Percentiles rank a stretch among this genome's conserved stretches.
Evolutionary conservation across 179 eudicot species (phyloP).

Genomic region (Spinacia oleracea): DNA sequence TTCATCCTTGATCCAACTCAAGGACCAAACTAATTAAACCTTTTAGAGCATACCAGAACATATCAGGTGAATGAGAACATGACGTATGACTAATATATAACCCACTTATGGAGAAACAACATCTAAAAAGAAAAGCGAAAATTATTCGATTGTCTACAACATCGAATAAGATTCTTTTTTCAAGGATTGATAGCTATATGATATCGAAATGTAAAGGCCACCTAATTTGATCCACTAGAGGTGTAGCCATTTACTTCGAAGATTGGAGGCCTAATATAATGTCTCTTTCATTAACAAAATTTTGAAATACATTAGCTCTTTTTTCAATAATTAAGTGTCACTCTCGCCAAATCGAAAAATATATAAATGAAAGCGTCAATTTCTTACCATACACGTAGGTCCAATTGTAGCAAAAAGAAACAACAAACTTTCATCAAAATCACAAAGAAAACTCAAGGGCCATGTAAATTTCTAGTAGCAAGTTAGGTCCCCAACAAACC

Average conservation of each 20-base stretch:
- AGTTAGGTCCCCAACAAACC: constrained; percentile 3
- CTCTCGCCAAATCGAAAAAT: background rate
- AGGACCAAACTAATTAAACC: too few relatives aligned
- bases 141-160: too few relatives aligned
- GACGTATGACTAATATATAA: too few relatives aligned
- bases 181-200: background rate
- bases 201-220: background rate
- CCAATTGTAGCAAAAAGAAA: background rate
- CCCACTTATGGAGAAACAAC: too few relatives aligned
- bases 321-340: background rate
- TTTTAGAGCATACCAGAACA: too few relatives aligned
- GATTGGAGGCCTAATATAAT: background rate
- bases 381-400: constrained; percentile 2
- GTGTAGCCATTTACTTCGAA: background rate
- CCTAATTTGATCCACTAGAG: background rate
- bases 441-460: background rate
- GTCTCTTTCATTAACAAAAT: background rate
- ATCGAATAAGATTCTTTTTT: too few relatives aligned
- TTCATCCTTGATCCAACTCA: too few relatives aligned
- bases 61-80: too few relatives aligned
- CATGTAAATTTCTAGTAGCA: background rate
- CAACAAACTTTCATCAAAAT: background rate
- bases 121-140: too few relatives aligned
- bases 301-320: background rate
- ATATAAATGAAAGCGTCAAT: background rate